Evolutionary conservation across 345 rosid species (phyloP).

Genomic region (Populus alba): DNA sequence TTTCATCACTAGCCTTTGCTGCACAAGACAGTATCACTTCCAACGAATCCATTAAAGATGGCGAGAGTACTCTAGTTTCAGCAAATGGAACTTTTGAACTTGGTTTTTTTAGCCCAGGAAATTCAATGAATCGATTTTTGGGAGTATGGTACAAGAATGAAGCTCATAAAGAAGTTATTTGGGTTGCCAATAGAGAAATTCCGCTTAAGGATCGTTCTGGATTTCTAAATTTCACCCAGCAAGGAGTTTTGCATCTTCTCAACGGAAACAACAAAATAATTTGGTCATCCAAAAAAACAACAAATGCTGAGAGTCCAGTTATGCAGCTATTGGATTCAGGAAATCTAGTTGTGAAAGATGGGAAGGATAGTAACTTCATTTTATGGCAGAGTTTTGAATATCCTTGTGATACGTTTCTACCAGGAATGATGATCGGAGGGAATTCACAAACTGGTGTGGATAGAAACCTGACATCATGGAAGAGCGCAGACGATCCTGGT

Average conservation of each 20-base stretch:
- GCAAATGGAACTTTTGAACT: slow-evolving; percentile 14
- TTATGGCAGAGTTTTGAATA: slow-evolving; percentile 26
- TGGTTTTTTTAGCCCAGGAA: slow-evolving; percentile 27
- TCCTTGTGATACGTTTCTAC: slow-evolving; percentile 14
- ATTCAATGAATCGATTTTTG: slow-evolving; percentile 14
- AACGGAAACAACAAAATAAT: no score
- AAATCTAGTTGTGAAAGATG: no score
- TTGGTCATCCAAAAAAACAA: no score
- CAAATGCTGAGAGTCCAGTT: no score
- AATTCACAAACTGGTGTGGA: slow-evolving; percentile 8
- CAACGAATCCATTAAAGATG: no score
- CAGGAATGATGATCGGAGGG: slow-evolving; percentile 19
- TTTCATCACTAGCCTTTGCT: no score
- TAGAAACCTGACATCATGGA: slow-evolving; percentile 20
- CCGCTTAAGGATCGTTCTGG: no score
- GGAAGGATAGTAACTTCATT: background rate
- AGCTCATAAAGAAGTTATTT: background rate
- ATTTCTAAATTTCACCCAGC: no score
- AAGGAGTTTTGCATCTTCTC: no score
- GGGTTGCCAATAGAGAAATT: slow-evolving; percentile 12
- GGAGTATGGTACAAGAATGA: slow-evolving; percentile 30
- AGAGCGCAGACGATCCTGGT: slow-evolving; percentile 14
- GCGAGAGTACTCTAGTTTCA: background rate
- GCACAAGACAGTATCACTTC: no score
- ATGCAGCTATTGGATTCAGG: no score